Base-by-base conservation (phyloP, 1,284 basidiomycete genomes). In the Cryptococcus jaspeensis region DNA sequence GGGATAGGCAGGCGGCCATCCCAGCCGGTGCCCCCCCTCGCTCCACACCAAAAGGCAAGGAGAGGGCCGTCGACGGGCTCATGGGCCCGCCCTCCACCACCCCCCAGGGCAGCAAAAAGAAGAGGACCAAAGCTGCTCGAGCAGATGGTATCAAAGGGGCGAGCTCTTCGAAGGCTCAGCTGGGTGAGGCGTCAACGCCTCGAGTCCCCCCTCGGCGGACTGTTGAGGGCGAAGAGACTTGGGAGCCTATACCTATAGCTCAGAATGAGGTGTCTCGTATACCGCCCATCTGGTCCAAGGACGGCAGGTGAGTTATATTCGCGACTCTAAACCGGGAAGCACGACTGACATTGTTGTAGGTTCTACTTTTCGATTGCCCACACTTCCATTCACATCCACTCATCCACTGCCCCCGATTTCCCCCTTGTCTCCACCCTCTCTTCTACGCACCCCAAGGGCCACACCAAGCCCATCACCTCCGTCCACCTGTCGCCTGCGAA, bases 311-410 rank as follows among this genome's bases (percentile, higher is more conserved):
- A 71, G 86, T 80, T 25, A 44, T 36, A n/a, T n/a, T n/a, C n/a
- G n/a, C n/a, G 15, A 16, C 18, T 16, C 36, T 22, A 7, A n/a
- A 53, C 52, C 60, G 53, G 62, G 9, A 32, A 32, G 28, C 28
- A 32, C 28, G 9, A 32, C 28, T 32, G 9, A 66, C 39, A 16
- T 39, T 60, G 35, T 50, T 44, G 57, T 41, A 95, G 92, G 68
- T 90, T 93, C 78, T 93, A 91, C 81, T 92, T 95, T 75, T 85
- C 88, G 35, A 82, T 90, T 28, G 83, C 86, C 9, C 87, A 88
- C 25, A 81, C 85, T 9, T 84, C 86, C 5, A 84, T 96, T 60
- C 88, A 90, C 73, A 87, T 95, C 57, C 85, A 92, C 75, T 90
- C 90, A 23, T 83, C 84, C 18, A 73, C 82, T 18, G 87, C 87